Evolutionary conservation across 306 rosid species (phyloP), one percentile per base, ranked within the genome.

Genomic region (Begonia loranthoides): DNA sequence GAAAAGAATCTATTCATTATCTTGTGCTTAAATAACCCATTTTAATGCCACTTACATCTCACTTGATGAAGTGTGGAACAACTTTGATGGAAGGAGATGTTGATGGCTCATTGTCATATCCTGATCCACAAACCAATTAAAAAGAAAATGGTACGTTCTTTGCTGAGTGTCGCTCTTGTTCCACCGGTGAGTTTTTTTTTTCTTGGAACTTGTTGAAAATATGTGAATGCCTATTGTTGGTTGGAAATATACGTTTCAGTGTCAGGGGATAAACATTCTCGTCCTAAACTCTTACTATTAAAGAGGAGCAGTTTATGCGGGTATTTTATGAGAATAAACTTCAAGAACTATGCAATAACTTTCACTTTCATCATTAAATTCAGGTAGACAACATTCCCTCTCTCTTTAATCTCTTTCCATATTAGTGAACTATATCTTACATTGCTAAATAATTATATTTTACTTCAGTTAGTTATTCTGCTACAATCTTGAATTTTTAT

Each of bases 311-410:
- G 61, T 65, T 61, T 57, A 74, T 78, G 69, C 60, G 73, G 17
- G 78, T 71, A 14, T 78, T 70, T 59, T 78, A 74, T 10, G 78
- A 78, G 38, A 71, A 68, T 49, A 78, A 74, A 56, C 70, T 78
- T 48, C 84, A 74, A 71, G 84, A 78, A 74, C 80, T 90, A 52
- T 90, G 95, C 53, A 90, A 80, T 58, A 90, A 86, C 57, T 77
- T 77, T 41, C 77, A 70, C 24, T 67, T 90, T 67, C 99, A 94
- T 71, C 99, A 82, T 74, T 85, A 86, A 77, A 79, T 90, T 62
- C 95, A 90, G 92, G 95, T 76, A 66, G 51, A 57, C 58, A 16
- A 50, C 55, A 54, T 65, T 33, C 5, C 15, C 9, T 39, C 43
- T 36, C 12, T 12, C 45, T 13, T 2, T 58, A 3, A 9, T 16